These are phyloP conservation scores for Schwanniomyces yamadae DNA, from an alignment of 805 yeast genomes.

Conservation along the genomic window DNA sequence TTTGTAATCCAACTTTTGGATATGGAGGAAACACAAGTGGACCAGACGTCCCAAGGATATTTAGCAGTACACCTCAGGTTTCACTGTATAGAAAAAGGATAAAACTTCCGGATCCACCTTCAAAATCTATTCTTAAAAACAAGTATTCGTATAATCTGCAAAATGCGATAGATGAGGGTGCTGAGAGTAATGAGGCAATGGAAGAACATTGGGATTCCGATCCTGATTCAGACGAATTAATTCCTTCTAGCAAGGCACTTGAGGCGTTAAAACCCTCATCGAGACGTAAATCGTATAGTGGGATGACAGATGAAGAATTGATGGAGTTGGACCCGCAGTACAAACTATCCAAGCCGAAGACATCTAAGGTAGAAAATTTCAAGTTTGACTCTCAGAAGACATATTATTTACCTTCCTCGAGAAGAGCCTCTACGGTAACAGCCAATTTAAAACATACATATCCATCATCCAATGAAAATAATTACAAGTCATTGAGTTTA, in stretches of 20 bases:
- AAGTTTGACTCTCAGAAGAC: conserved; percentile 43
- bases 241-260: not conserved
- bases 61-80: conserved; percentile 1
- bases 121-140: conserved; percentile 41
- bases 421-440: conserved; percentile 14
- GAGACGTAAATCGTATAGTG: conserved; percentile 47
- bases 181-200: not conserved
- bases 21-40: conserved; percentile 15
- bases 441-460: conserved; percentile 12
- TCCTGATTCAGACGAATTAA: not conserved
- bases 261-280: conserved; percentile 5
- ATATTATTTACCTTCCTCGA: conserved; percentile 19
- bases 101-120: conserved; percentile 29
- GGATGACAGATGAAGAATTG: conserved; percentile 54
- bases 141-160: conserved; percentile 30
- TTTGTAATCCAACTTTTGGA: conserved; percentile 19
- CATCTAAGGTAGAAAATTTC: conserved; percentile 41
- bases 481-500: conserved; percentile 39
- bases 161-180: conserved; percentile 6
- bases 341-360: conserved; percentile 32
- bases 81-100: conserved; percentile 9
- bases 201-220: too few species aligned
- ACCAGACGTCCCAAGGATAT: conserved; percentile 17
- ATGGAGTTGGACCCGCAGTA: conserved; percentile 55
- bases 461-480: conserved; percentile 35